Base-by-base conservation (phyloP, 495 filamentous ascomycete species). In the Glutinoglossum americanum region DNA sequence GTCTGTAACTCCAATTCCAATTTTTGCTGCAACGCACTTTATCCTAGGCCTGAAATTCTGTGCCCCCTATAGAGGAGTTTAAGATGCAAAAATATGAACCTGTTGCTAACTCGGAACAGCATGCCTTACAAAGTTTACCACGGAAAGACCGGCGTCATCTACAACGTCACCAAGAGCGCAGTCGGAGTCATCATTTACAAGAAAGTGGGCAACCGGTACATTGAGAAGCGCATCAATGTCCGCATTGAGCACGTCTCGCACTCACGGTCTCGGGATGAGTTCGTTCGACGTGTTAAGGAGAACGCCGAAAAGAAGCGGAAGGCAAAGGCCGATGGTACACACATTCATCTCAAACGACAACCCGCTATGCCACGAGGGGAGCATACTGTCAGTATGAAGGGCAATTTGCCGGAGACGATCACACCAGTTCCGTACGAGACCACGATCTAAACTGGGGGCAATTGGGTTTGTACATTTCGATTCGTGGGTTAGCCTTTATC, bases 51-150 rank as follows among this genome's bases (percentile, higher is more conserved):
- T n/a, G n/a, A n/a, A n/a, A n/a, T n/a, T n/a, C n/a, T n/a, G n/a
- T n/a, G n/a, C n/a, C n/a, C n/a, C n/a, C n/a, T n/a, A n/a, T n/a
- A n/a, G n/a, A n/a, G n/a, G n/a, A n/a, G n/a, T n/a, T n/a, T n/a
- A n/a, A n/a, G n/a, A n/a, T n/a, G n/a, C n/a, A n/a, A n/a, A n/a
- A n/a, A n/a, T n/a, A n/a, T n/a, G n/a, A 23, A 1, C 19, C n/a
- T 1, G 19, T n/a, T 9, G 49, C 57, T 59, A 57, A 59, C 49
- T 35, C 9, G 13, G 27, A 61, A 75, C 69, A 90, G 87, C 77
- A 90, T 94, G 87, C 89, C 90, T 66, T 86, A 90, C 83, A 96
- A 96, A 79, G 84, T 94, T 75, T 95, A 93, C 83, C 89, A 95
- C 77, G 89, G 89, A 67, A 95, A 94, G 84, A 96, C 89, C 62